Evolutionary conservation across 306 rosid genomes (phyloP).

Genomic region (Casuarina glauca): DNA sequence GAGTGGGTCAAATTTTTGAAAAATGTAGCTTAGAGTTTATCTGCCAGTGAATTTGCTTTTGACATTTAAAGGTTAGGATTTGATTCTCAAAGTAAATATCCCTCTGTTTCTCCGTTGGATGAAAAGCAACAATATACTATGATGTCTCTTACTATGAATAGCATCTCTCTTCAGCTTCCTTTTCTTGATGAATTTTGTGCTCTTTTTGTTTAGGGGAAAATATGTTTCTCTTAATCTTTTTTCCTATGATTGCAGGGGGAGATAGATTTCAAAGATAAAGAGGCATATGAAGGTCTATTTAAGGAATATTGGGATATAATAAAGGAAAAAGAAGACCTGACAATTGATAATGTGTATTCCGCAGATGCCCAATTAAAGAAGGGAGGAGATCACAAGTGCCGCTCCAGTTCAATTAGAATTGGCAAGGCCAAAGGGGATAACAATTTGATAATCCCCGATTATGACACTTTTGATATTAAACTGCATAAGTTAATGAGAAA

Average conservation of each 20-base stretch:
- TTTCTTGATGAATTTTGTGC: background rate
- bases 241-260: conserved; percentile 42
- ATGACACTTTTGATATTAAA: conserved; percentile 12
- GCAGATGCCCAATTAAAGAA: conserved; percentile 25
- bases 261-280: conserved; percentile 50
- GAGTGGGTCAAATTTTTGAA: no score
- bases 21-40: no score
- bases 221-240: background rate
- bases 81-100: no score
- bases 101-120: no score
- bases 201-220: conserved; percentile 4
- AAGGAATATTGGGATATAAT: conserved; percentile 77
- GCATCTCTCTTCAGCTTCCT: no score
- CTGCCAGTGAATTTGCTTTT: no score
- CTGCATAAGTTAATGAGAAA: conserved; percentile 12
- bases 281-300: conserved; percentile 66
- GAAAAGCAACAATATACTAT: no score
- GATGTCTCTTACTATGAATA: no score
- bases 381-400: background rate
- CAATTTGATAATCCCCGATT: conserved; percentile 10
- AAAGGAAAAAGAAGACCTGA: conserved; percentile 55
- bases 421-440: conserved; percentile 27
- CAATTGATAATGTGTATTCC: conserved; percentile 25
- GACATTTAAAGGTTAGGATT: no score
- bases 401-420: background rate